Percentiles rank a stretch among this genome's conserved stretches.
These are phyloP conservation scores for Colletotrichum orbiculare DNA, from an alignment of 2,329 filamentous ascomycete genomes.

Conservation along the genomic window DNA sequence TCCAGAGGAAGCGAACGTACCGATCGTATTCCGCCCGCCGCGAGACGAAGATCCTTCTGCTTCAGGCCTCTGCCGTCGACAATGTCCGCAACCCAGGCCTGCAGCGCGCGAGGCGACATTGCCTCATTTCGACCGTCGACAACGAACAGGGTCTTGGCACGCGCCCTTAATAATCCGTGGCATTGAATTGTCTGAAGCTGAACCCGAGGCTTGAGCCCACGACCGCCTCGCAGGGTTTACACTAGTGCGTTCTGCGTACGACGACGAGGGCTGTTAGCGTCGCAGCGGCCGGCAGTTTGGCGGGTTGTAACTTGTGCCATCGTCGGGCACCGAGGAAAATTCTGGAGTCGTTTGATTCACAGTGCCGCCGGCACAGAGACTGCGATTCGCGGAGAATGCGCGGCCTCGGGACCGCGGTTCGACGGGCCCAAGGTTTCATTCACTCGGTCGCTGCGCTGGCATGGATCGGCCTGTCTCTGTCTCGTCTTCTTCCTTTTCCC, in stretches of 20 bases:
- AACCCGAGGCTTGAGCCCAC: background rate
- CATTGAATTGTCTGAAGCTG: background rate
- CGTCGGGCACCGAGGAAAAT: background rate
- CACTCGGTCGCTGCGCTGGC: conserved; percentile 8
- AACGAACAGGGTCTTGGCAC: conserved; percentile 26
- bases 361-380: conserved; percentile 4
- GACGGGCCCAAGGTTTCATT: background rate
- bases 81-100: conserved; percentile 15
- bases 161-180: conserved; percentile 15
- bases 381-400: background rate
- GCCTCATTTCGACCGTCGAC: conserved; percentile 26
- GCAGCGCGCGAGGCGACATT: conserved; percentile 24
- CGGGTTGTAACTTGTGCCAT: background rate
- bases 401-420: conserved; percentile 1
- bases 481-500: background rate
- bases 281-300: conserved; percentile 19
- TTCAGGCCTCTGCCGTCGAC: conserved; percentile 12
- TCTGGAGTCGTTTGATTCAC: background rate
- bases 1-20: background rate
- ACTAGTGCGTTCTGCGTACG: background rate
- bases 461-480: conserved; percentile 29
- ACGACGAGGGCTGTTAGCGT: conserved; percentile 7
- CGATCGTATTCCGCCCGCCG: conserved; percentile 17
- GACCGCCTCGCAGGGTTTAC: background rate
- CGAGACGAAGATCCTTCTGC: conserved; percentile 25